phyloP scores from a whole-genome alignment of 176 grass and related monocot genomes.

The Avena eriantha region DNA sequence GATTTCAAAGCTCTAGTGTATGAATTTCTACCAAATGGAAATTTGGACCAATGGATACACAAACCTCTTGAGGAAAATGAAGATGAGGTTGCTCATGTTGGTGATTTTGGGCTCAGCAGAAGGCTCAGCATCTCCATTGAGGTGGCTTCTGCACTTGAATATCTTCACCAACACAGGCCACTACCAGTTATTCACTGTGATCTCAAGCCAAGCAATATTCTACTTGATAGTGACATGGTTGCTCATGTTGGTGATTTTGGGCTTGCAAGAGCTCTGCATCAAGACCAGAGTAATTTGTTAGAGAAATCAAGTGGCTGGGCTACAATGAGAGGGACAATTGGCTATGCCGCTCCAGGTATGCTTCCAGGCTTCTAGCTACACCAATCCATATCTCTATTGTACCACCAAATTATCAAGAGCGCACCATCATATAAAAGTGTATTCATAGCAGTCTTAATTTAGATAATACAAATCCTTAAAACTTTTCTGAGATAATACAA shows the following conservation, averaged over 20 bases:
- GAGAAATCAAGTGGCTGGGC: constrained; percentile 14
- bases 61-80: neutral
- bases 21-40: constrained; percentile 35
- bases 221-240: constrained; percentile 1
- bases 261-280: constrained; percentile 29
- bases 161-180: constrained; percentile 27
- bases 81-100: neutral
- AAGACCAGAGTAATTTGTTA: constrained; percentile 1
- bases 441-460: neutral
- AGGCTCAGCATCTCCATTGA: neutral
- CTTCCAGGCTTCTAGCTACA: neutral
- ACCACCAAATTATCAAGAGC: neutral
- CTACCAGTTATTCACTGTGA: constrained; percentile 33
- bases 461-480: neutral
- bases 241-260: constrained; percentile 44
- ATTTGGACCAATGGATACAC: constrained; percentile 30
- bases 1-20: constrained; percentile 39
- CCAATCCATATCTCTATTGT: neutral
- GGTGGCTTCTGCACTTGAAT: constrained; percentile 21
- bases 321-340: constrained; percentile 34
- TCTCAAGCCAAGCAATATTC: constrained; percentile 37
- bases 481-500: neutral
- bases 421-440: neutral
- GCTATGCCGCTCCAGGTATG: constrained; percentile 35
- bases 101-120: neutral